Conservation (phyloP, 768 basidiomycete genomes). For the Hypholoma fasciculare region DNA sequence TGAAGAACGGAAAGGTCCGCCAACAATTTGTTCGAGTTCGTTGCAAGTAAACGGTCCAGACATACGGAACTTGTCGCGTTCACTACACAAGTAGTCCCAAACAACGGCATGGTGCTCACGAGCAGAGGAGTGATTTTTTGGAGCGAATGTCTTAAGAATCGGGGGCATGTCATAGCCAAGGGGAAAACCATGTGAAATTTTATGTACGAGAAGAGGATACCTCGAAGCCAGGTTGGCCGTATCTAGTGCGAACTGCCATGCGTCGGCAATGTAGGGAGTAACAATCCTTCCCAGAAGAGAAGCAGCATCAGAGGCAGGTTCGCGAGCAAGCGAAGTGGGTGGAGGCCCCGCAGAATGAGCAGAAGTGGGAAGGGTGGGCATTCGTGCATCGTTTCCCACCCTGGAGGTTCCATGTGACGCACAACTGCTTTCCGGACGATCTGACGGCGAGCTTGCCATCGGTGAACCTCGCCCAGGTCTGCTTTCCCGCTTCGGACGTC, state of each 20-base stretch:
- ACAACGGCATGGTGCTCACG: constrained; percentile 7
- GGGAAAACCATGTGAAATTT: constrained; percentile 1
- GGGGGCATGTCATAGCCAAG: neutral
- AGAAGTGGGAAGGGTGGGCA: neutral
- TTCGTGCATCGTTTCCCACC: constrained; percentile 1
- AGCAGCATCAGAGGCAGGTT: neutral
- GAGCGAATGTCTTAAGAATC: constrained; percentile 12
- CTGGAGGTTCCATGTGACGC: constrained; percentile 10
- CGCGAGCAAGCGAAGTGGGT: neutral
- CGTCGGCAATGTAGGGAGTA: neutral
- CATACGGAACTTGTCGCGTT: constrained; percentile 21
- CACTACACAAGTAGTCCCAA: constrained; percentile 17
- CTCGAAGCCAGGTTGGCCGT: no score
- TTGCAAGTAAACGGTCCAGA: constrained; percentile 21
- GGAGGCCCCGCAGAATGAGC: constrained; percentile 6
- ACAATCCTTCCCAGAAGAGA: neutral
- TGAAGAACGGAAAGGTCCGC: constrained; percentile 27
- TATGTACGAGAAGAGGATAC: neutral
- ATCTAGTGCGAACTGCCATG: no score
- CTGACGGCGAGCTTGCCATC: neutral
- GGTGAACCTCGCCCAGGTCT: neutral
- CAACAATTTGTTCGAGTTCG: constrained; percentile 17
- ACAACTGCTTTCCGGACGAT: neutral
- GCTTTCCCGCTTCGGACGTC: constrained; percentile 6
- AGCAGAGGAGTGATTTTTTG: constrained; percentile 18